These are phyloP conservation scores for Skeletonema marinoi DNA, from an alignment of 108 stramenopile species.

Conservation along the genomic window DNA sequence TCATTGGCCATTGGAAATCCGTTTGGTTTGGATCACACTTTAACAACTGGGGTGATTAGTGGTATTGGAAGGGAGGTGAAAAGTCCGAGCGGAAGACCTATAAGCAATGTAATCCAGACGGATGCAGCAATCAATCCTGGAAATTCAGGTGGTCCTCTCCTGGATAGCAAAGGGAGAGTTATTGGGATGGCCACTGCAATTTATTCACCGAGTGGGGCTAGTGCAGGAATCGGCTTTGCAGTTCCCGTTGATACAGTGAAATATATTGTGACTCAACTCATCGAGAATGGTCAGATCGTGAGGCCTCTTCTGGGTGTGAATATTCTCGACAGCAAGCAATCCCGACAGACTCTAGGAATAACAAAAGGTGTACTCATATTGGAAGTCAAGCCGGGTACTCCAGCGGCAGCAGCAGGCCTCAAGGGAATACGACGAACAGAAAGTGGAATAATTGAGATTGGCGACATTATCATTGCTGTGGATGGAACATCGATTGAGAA, in stretches of 20 bases:
- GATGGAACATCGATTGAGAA: constrained; percentile 70
- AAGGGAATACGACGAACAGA: constrained; percentile 75
- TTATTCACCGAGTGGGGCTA: constrained; percentile 83
- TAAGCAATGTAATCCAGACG: constrained; percentile 94
- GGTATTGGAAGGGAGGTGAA: constrained; percentile 83
- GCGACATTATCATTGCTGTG: constrained; percentile 91
- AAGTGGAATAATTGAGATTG: constrained; percentile 82
- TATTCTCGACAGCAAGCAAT: constrained; percentile 87
- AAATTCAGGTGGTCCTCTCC: constrained; percentile 85
- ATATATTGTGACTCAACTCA: constrained; percentile 73
- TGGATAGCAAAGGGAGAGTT: constrained; percentile 74
- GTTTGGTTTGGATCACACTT: constrained; percentile 94
- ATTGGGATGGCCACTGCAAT: constrained; percentile 96
- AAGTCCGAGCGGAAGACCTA: constrained; percentile 90
- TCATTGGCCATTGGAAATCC: constrained; percentile 94
- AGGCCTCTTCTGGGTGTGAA: constrained; percentile 89
- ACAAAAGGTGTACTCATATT: constrained; percentile 88
- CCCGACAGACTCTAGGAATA: constrained; percentile 85
- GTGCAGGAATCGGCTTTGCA: constrained; percentile 95
- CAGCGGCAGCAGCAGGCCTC: constrained; percentile 69
- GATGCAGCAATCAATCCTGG: constrained; percentile 86
- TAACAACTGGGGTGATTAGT: constrained; percentile 76
- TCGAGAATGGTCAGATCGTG: constrained; percentile 84
- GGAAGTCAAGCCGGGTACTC: constrained; percentile 82
- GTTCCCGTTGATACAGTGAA: constrained; percentile 92